Conservation (phyloP, 139 green algal species). For the Asterochloris erici region DNA sequence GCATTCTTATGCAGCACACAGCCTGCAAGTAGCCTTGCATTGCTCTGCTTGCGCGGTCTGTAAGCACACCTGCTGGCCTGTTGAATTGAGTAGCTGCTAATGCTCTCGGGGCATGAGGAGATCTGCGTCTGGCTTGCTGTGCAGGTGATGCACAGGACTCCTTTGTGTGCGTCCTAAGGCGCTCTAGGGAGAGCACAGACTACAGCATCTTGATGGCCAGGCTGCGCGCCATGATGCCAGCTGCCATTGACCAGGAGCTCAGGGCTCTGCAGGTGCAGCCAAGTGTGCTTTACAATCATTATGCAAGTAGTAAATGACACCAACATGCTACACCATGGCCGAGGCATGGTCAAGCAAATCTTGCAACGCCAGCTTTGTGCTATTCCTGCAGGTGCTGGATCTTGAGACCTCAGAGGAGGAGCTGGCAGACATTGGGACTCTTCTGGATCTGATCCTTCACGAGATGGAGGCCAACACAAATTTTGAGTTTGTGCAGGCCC, state of each 20-base stretch:
- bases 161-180: constrained; percentile 44
- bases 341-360: background rate
- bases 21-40: background rate
- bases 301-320: background rate
- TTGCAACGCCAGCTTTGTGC: background rate
- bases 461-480: constrained; percentile 53
- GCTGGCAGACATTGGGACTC: constrained; percentile 46
- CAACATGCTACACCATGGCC: background rate
- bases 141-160: background rate
- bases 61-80: background rate
- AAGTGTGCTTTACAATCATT: too few species aligned
- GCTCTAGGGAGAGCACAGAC: constrained; percentile 20
- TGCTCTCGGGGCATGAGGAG: too few species aligned
- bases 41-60: background rate
- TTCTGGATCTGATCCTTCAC: constrained; percentile 61
- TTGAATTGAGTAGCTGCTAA: background rate
- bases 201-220: constrained; percentile 46
- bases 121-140: background rate
- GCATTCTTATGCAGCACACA: background rate
- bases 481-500: constrained; percentile 72
- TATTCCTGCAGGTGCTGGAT: constrained; percentile 22
- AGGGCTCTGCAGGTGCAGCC: constrained; percentile 52
- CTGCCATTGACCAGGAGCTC: constrained; percentile 69
- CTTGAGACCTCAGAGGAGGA: constrained; percentile 31
- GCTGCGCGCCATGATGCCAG: constrained; percentile 46